Evolutionary conservation across 1,284 basidiomycete genomes (phyloP).

Genomic region (Ganoderma resinaceum): DNA sequence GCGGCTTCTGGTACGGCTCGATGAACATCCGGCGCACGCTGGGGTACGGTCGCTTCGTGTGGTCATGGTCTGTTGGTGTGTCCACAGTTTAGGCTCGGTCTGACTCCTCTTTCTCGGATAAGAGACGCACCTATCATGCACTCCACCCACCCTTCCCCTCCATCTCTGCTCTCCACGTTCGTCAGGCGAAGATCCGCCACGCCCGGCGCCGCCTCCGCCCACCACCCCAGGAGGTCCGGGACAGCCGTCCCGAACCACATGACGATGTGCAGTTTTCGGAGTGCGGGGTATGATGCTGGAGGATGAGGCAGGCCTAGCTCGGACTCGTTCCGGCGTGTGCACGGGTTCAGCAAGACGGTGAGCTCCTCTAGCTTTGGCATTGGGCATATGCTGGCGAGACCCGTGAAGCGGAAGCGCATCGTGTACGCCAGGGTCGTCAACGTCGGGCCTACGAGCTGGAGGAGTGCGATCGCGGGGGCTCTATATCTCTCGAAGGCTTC

Average conservation of each 20-base stretch:
- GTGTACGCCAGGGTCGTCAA: neutral
- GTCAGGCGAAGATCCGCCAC: neutral
- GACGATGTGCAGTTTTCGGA: neutral
- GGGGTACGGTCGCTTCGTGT: conserved; percentile 2
- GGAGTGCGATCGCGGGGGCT: neutral
- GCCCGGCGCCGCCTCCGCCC: neutral
- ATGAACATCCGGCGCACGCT: neutral
- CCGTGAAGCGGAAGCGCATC: neutral
- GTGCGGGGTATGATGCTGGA: neutral
- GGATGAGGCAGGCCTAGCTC: neutral
- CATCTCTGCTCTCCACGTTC: neutral
- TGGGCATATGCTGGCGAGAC: neutral
- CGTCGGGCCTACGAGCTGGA: neutral
- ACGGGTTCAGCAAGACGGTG: neutral
- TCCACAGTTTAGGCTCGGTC: neutral
- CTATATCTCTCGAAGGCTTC: neutral
- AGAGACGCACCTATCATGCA: neutral
- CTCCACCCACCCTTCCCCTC: neutral
- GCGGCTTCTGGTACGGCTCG: neutral
- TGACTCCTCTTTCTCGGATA: neutral
- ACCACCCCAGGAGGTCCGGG: neutral
- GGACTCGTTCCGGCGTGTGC: neutral
- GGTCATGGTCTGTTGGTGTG: neutral
- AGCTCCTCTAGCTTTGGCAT: neutral
- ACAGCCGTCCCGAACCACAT: neutral